Evolutionary conservation across 2,329 filamentous ascomycete species (phyloP).

Genomic region (Cercospora beticola): DNA sequence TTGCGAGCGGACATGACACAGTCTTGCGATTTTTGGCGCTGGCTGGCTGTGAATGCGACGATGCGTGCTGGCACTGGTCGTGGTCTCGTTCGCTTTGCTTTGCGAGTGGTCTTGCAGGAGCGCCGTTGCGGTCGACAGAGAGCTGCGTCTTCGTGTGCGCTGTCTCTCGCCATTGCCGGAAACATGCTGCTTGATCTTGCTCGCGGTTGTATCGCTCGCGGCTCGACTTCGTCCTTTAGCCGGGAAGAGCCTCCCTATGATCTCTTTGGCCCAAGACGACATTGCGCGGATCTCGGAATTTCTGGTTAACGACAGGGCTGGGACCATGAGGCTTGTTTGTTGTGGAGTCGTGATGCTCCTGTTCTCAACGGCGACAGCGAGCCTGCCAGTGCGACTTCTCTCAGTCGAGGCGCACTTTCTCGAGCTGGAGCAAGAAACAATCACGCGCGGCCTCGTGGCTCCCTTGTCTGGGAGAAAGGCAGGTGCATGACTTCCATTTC

Average conservation of each 20-base stretch:
- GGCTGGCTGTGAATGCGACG: slow-evolving; percentile 3
- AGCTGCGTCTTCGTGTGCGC: neutral
- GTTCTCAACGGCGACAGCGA: neutral
- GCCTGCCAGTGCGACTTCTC: neutral
- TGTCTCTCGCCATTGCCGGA: neutral
- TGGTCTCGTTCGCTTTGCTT: neutral
- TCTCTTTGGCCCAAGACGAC: slow-evolving; percentile 7
- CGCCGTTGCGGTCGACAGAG: neutral
- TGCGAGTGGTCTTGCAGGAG: neutral
- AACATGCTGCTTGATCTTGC: neutral
- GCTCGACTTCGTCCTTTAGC: neutral
- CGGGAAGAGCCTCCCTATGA: slow-evolving; percentile 3
- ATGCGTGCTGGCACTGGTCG: neutral
- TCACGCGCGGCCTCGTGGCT: neutral
- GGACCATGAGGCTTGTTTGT: neutral
- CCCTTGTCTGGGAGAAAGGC: neutral
- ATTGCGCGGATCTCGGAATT: neutral
- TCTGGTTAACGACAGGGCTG: neutral
- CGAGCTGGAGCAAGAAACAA: neutral
- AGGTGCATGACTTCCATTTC: neutral
- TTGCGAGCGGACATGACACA: neutral
- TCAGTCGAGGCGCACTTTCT: neutral
- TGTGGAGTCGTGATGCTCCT: neutral
- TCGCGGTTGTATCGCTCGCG: slow-evolving; percentile 3
- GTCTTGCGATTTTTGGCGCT: neutral